Base-by-base conservation (phyloP, 345 rosid species). In the Mangifera indica region DNA sequence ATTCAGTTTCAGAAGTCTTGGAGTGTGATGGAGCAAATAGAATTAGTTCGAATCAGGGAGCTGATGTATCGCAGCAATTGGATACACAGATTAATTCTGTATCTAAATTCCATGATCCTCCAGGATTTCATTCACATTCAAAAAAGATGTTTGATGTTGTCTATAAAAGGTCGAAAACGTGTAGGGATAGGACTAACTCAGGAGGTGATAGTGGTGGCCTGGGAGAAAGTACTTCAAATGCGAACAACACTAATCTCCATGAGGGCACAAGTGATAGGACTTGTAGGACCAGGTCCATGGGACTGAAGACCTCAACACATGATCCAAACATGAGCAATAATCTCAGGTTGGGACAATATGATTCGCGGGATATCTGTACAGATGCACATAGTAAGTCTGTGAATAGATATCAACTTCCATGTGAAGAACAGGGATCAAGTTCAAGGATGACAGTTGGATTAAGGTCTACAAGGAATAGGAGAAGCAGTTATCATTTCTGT, bases 401-500 rank as follows among this genome's bases (percentile, higher is more conserved):
- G 57, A 76, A 51, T 73, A 79, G 86, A 78, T 60, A 71, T 60
- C 87, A 81, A 82, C 81, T 81, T 77, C 87, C 80, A 25, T 67
- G 59, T 22, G 89, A 87, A 78, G 93, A 91, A 77, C 80, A 78
- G 84, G 89, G 85, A 75, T 88, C 96, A 7, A 62, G 89, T 76
- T 85, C 98, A 44, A 92, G 78, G 77, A 74, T 75, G 81, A 75
- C 88, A 46, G 93, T 87, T 70, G 84, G 95, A 49, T 62, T 84
- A 74, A 88, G 97, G 84, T 89, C 98, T 53, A 81, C 91, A 49
- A 88, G 99, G 81, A 89, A 88, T 72, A 88, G 98, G 83, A 91
- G 87, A 81, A 84, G 84, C 26, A 88, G 81, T 79, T 84, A 79
- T 79, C 69, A 83, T 67, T 72, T 81, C 73, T 85, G 76, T 80